Evolutionary conservation across 2,329 filamentous ascomycete species (phyloP).

Genomic region (Colletotrichum melonis): DNA sequence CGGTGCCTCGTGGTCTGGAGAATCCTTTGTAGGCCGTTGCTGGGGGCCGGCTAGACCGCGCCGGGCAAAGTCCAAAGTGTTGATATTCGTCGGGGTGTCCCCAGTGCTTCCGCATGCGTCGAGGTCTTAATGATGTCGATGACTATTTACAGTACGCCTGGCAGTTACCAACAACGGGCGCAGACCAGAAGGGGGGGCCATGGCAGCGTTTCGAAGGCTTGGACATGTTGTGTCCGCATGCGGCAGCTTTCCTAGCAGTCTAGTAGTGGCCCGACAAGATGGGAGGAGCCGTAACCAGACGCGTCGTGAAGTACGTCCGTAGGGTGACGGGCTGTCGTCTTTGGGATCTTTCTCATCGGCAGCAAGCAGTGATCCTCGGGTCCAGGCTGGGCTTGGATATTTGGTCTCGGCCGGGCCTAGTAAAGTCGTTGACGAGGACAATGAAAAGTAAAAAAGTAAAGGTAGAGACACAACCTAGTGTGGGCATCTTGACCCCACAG

Average conservation of each 20-base stretch:
- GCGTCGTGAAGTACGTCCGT: background rate
- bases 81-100: background rate
- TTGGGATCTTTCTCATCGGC: background rate
- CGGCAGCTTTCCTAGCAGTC: background rate
- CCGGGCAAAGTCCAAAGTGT: too few species aligned
- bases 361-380: background rate
- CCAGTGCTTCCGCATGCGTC: conserved; percentile 10
- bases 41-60: background rate
- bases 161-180: background rate
- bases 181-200: background rate
- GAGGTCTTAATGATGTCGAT: background rate
- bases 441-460: background rate
- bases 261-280: background rate
- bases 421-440: conserved; percentile 1
- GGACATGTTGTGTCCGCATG: background rate
- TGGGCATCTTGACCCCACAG: background rate
- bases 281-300: background rate
- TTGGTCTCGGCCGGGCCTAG: background rate
- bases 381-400: background rate
- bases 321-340: background rate
- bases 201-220: background rate
- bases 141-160: background rate
- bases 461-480: background rate
- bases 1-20: background rate
- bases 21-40: conserved; percentile 2